phyloP scores from a whole-genome alignment of 768 basidiomycete species.

The Leucocoprinus birnbaumii region DNA sequence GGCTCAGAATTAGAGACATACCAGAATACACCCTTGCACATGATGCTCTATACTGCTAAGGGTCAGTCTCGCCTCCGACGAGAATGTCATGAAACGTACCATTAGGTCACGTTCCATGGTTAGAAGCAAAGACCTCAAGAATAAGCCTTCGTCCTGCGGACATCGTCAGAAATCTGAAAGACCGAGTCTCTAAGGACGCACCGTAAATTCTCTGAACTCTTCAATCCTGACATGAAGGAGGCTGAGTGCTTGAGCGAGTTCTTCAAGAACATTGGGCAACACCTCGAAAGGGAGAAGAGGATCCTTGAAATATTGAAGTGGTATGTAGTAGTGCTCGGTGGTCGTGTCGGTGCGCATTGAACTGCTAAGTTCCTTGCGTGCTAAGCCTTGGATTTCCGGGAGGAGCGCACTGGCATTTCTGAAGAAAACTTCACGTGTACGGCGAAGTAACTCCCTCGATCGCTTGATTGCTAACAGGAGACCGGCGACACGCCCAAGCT shows the following conservation, averaged over 20 bases:
- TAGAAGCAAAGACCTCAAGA: conserved; percentile 2
- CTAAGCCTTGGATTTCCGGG: conserved; percentile 4
- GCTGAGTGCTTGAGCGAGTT: conserved; percentile 5
- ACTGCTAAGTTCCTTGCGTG: neutral
- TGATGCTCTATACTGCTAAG: conserved; percentile 1
- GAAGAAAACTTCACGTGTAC: conserved; percentile 10
- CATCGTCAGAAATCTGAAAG: neutral
- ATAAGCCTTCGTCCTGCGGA: conserved; percentile 1
- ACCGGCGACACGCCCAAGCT: conserved; percentile 7
- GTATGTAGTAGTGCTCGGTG: conserved; percentile 3
- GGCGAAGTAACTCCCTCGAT: conserved; percentile 1
- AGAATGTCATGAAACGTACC: neutral
- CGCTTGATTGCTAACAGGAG: conserved; percentile 6
- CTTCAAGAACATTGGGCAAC: conserved; percentile 4
- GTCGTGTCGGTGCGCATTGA: neutral
- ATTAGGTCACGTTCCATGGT: conserved; percentile 5
- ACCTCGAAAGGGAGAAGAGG: neutral
- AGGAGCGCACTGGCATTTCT: conserved; percentile 6
- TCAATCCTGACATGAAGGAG: conserved; percentile 1
- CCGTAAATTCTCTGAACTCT: conserved; percentile 9
- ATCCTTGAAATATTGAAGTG: conserved; percentile 1
- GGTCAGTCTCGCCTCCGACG: no score
- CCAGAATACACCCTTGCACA: conserved; percentile 7
- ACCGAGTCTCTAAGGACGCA: neutral
- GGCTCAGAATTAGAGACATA: neutral